Evolutionary conservation across 805 yeast genomes (phyloP).

Genomic region (Helenozyma rhizophorensis): DNA sequence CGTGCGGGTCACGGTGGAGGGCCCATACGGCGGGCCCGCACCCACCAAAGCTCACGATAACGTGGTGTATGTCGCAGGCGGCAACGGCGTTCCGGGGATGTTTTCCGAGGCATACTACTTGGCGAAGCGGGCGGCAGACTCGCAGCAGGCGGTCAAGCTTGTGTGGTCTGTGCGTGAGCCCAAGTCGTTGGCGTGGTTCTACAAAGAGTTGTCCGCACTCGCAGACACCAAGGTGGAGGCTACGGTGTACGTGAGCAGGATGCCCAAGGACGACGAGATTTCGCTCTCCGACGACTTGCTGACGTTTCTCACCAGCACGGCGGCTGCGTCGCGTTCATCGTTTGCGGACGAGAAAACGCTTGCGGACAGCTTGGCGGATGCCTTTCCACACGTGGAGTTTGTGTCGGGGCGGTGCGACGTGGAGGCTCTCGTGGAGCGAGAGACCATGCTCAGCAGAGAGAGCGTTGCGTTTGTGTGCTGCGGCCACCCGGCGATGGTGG

Average conservation of each 20-base stretch:
- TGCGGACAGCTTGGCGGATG: constrained; percentile 11
- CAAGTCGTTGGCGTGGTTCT: constrained; percentile 37
- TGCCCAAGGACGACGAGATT: not conserved
- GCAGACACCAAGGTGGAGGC: constrained; percentile 31
- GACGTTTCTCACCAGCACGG: not conserved
- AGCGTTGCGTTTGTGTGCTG: constrained; percentile 51
- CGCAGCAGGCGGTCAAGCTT: constrained; percentile 19
- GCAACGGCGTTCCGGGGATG: constrained; percentile 60
- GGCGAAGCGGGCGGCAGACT: constrained; percentile 9
- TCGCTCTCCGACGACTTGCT: not conserved
- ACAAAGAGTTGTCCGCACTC: constrained; percentile 31
- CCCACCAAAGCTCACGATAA: constrained; percentile 47
- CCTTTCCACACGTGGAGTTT: constrained; percentile 36
- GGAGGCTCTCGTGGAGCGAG: constrained; percentile 28
- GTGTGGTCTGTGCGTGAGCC: constrained; percentile 40
- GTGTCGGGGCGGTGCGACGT: constrained; percentile 43
- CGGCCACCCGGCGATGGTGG: constrained; percentile 61
- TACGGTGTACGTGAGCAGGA: constrained; percentile 28
- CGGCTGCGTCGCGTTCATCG: not conserved
- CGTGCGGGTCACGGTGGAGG: constrained; percentile 50
- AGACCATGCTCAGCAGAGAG: constrained; percentile 33
- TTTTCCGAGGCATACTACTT: constrained; percentile 38
- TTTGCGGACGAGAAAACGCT: not conserved
- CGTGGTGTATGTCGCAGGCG: constrained; percentile 56
- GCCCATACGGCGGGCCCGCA: constrained; percentile 51